Evolutionary conservation across 352 stramenopile genomes (phyloP).

Genomic region (Globisporangium echinulatum): DNA sequence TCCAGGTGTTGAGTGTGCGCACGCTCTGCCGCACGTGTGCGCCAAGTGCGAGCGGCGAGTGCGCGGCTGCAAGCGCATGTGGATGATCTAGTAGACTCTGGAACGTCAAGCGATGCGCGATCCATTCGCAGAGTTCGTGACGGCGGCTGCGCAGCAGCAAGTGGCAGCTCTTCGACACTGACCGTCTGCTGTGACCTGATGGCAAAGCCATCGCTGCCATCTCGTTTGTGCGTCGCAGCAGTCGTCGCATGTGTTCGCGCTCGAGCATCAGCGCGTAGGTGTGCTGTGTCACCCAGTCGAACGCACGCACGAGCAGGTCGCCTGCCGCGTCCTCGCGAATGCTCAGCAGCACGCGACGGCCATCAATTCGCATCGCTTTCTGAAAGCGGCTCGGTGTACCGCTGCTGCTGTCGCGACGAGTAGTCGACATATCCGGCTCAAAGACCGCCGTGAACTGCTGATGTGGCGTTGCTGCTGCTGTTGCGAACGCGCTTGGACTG

Average conservation of each 20-base stretch:
- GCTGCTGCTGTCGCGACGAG: too few species aligned
- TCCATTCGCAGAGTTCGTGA: slow-evolving; percentile 42
- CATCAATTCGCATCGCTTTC: slow-evolving; percentile 26
- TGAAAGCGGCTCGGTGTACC: slow-evolving; percentile 17
- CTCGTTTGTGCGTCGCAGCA: slow-evolving; percentile 18
- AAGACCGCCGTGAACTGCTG: neutral
- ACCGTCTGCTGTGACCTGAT: slow-evolving; percentile 1
- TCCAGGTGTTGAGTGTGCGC: slow-evolving; percentile 46
- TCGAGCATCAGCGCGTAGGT: slow-evolving; percentile 43
- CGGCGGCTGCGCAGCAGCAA: slow-evolving; percentile 37
- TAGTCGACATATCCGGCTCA: slow-evolving; percentile 1
- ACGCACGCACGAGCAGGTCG: slow-evolving; percentile 41
- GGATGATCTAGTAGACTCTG: slow-evolving; percentile 61
- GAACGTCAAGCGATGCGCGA: slow-evolving; percentile 40
- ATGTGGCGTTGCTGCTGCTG: too few species aligned
- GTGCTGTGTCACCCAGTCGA: slow-evolving; percentile 32
- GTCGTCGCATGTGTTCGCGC: slow-evolving; percentile 30
- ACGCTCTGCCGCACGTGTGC: slow-evolving; percentile 49
- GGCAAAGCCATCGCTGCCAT: neutral
- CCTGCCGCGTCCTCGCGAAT: slow-evolving; percentile 27
- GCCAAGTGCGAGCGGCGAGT: slow-evolving; percentile 32
- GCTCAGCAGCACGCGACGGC: slow-evolving; percentile 36
- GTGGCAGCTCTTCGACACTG: neutral
- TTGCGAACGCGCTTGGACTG: too few species aligned
- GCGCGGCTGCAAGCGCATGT: slow-evolving; percentile 22